Evolutionary conservation across 345 rosid genomes (phyloP), one percentile per base, ranked within the genome.

Genomic region (Pistacia integerrima): DNA sequence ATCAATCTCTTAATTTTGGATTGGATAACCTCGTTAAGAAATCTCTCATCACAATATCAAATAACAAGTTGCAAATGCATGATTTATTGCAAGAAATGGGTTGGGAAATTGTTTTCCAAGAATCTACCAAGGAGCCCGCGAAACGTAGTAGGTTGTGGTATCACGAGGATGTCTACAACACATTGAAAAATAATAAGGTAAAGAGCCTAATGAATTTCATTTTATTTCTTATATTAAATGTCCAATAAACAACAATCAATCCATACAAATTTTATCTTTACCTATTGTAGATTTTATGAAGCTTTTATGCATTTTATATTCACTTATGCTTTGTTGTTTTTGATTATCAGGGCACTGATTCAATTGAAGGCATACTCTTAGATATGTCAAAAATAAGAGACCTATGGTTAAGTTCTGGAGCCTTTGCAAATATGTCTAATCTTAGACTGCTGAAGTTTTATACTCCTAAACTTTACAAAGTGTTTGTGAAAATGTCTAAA

Each of bases 11-110:
- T 3, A 1, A 4, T 52, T 61, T 4, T 25, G 28, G 41, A 20
- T 22, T 79, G 1, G 28, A 11, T 2, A 49, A n/a, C 8, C 82
- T 85, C 0, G 9, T 60, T 16, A 83, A 82, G 62, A 88, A 81
- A 60, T 84, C 75, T 48, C 74, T 85, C 13, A 28, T 88, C 36
- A 64, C 73, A 70, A 16, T 77, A 65, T 74, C 79, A 20, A 17
- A 64, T 25, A 44, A 77, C 11, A 62, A 52, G 10, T 59, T 83
- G 0, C 25, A 73, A 46, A 82, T 87, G 84, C 87, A 87, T 77
- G 85, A 83, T 76, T 77, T 83, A 80, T 67, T 87, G 52, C 85
- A 83, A 74, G 85, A 82, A 8, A 70, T 70, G 35, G 80, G 72
- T 14, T 17, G 20, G 3, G 59, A 28, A 14, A 73, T 81, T 44